A percentile compares a stretch with the other conserved stretches of the same genome.
These are phyloP conservation scores for Blastosporella zonata DNA, from an alignment of 1,284 basidiomycete species.

Conservation along the genomic window DNA sequence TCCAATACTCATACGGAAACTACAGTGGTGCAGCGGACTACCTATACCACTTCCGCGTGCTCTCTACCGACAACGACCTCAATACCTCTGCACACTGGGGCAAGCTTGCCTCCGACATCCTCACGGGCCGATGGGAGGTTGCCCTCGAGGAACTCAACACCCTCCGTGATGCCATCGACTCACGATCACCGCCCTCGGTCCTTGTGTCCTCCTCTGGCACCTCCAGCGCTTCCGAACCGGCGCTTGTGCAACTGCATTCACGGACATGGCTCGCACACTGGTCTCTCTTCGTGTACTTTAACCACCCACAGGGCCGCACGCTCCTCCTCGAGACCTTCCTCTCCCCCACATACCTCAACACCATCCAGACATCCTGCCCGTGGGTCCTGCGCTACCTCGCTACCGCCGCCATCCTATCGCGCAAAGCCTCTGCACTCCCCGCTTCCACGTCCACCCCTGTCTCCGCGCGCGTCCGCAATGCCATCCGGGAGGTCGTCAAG, in stretches of 20 bases:
- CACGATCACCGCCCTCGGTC: conserved; percentile 55
- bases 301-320: conserved; percentile 90
- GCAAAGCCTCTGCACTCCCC: conserved; percentile 56
- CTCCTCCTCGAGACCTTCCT: conserved; percentile 96
- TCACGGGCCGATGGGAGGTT: conserved; percentile 92
- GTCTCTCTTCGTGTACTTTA: conserved; percentile 98
- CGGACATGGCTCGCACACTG: conserved; percentile 97
- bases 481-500: conserved; percentile 85
- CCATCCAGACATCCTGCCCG: conserved; percentile 93
- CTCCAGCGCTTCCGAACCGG: conserved; percentile 38
- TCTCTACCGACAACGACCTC: conserved; percentile 90
- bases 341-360: conserved; percentile 94
- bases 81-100: conserved; percentile 98
- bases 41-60: conserved; percentile 95
- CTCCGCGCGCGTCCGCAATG: conserved; percentile 76
- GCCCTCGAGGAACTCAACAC: conserved; percentile 94
- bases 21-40: conserved; percentile 97
- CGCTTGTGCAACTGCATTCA: conserved; percentile 86
- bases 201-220: conserved; percentile 46
- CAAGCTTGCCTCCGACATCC: conserved; percentile 94
- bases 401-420: conserved; percentile 88
- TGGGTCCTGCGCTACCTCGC: conserved; percentile 96
- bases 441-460: conserved; percentile 38
- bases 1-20: conserved; percentile 96
- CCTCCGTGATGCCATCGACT: conserved; percentile 89